These are phyloP conservation scores for Cryptococcus hybrid DNA, from an alignment of 1,284 basidiomycete species.

Conservation along the genomic window DNA sequence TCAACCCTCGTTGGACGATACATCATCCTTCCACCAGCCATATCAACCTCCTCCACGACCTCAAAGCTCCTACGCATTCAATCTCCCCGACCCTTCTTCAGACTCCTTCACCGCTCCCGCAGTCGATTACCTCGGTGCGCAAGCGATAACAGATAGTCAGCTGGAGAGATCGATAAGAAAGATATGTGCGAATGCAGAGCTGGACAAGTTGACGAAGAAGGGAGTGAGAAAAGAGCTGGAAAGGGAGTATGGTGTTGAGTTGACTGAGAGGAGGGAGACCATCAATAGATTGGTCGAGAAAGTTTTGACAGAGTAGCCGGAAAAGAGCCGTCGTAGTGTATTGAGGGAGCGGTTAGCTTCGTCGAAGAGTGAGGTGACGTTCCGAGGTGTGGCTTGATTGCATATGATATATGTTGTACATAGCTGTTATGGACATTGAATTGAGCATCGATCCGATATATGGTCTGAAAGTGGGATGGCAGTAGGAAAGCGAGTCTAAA, in stretches of 20 bases:
- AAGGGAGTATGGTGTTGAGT: slow-evolving; percentile 62
- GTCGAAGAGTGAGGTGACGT: too few relatives aligned
- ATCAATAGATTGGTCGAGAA: slow-evolving; percentile 51
- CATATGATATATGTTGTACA: too few relatives aligned
- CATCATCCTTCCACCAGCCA: neutral
- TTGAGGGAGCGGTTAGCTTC: too few relatives aligned
- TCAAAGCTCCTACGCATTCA: slow-evolving; percentile 52
- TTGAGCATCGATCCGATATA: too few relatives aligned
- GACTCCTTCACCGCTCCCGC: neutral
- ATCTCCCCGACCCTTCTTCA: slow-evolving; percentile 56
- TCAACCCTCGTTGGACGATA: neutral
- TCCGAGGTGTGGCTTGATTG: too few relatives aligned
- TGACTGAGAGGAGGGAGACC: slow-evolving; percentile 47
- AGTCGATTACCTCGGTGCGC: slow-evolving; percentile 36
- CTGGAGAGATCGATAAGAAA: slow-evolving; percentile 69
- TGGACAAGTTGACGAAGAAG: slow-evolving; percentile 86
- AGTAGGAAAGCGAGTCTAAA: too few relatives aligned
- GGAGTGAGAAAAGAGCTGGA: slow-evolving; percentile 79
- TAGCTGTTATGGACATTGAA: too few relatives aligned
- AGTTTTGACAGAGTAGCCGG: slow-evolving; percentile 29
- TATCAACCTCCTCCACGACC: slow-evolving; percentile 16
- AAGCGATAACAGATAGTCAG: slow-evolving; percentile 62
- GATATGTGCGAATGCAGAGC: slow-evolving; percentile 70
- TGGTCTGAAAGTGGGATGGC: too few relatives aligned
- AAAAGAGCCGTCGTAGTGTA: too few relatives aligned